A percentile compares a stretch with the other conserved stretches of the same genome.
phyloP scores from a whole-genome alignment of 495 filamentous ascomycete species.

The Pseudevernia furfuracea region DNA sequence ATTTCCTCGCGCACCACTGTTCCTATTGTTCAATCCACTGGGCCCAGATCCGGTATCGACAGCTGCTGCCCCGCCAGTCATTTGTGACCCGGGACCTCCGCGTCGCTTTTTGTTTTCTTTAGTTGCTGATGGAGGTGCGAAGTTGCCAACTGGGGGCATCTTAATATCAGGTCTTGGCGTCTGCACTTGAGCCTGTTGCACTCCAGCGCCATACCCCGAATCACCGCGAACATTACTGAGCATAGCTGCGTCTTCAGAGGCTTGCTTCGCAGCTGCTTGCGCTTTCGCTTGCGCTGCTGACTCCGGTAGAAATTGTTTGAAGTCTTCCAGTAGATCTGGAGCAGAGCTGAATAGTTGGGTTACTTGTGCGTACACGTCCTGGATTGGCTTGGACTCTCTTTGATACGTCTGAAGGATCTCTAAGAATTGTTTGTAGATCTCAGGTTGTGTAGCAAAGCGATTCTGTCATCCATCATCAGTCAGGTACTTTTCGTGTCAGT shows the following conservation, averaged over 20 bases:
- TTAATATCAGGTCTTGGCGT: slow-evolving; percentile 53
- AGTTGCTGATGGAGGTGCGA: slow-evolving; percentile 68
- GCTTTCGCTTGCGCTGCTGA: slow-evolving; percentile 85
- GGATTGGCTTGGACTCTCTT: slow-evolving; percentile 94
- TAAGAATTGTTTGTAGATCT: slow-evolving; percentile 98
- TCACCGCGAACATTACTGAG: slow-evolving; percentile 50
- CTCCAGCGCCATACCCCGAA: slow-evolving; percentile 38
- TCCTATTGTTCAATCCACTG: slow-evolving; percentile 22
- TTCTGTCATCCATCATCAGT: slow-evolving; percentile 49
- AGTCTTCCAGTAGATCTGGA: slow-evolving; percentile 95
- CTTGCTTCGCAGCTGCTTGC: slow-evolving; percentile 52
- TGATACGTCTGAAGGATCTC: slow-evolving; percentile 99
- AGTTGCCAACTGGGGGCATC: slow-evolving; percentile 91
- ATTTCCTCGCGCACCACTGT: slow-evolving; percentile 34
- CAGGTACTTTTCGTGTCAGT: background rate
- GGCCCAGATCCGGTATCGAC: slow-evolving; percentile 18
- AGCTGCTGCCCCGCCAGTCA: slow-evolving; percentile 25
- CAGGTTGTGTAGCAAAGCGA: slow-evolving; percentile 86
- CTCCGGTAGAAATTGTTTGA: slow-evolving; percentile 97
- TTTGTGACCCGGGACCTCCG: slow-evolving; percentile 33
- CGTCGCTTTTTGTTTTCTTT: slow-evolving; percentile 80
- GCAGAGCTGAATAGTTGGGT: slow-evolving; percentile 88
- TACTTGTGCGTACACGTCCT: slow-evolving; percentile 97
- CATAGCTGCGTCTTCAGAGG: slow-evolving; percentile 59
- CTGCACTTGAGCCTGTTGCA: slow-evolving; percentile 39